These are phyloP conservation scores for Pseudoneurospora amorphoporcata DNA, from an alignment of 495 filamentous ascomycete species.

Conservation along the genomic window DNA sequence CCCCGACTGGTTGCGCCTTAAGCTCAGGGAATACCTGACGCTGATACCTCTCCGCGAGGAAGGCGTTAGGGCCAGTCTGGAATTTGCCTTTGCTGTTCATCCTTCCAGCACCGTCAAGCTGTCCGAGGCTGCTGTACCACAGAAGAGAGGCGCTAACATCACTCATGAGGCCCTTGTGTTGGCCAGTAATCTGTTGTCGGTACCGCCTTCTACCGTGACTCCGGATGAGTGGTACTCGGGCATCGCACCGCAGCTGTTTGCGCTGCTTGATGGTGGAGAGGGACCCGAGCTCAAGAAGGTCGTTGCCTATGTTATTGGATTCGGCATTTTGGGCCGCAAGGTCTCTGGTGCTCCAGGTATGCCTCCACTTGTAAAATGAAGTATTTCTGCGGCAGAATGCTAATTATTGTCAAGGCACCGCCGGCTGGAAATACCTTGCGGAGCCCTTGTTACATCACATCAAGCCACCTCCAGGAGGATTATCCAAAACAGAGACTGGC, in stretches of 20 bases:
- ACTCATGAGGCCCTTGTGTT: conserved; percentile 64
- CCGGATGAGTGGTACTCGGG: conserved; percentile 49
- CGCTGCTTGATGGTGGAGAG: conserved; percentile 55
- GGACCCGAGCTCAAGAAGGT: conserved; percentile 54
- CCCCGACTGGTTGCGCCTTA: conserved; percentile 39
- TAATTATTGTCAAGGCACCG: conserved; percentile 31
- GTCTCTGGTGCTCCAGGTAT: conserved; percentile 55
- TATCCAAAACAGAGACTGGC: conserved; percentile 3
- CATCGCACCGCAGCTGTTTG: conserved; percentile 56
- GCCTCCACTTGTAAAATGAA: not conserved
- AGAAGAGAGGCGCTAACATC: conserved; percentile 50
- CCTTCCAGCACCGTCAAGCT: conserved; percentile 32
- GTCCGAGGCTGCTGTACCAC: conserved; percentile 28
- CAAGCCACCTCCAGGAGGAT: conserved; percentile 35
- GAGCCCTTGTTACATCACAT: conserved; percentile 54
- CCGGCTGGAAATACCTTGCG: conserved; percentile 60
- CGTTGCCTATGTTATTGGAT: conserved; percentile 63
- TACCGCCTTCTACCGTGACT: conserved; percentile 48
- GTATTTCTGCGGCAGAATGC: not conserved
- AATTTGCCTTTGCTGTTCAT: conserved; percentile 57
- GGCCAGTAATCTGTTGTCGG: conserved; percentile 51
- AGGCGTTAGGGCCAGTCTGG: conserved; percentile 58
- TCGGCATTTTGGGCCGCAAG: conserved; percentile 59
- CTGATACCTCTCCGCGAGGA: conserved; percentile 51
- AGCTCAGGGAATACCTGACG: conserved; percentile 48